Conservation (phyloP, 1,284 basidiomycete genomes). For the Trichosporon faecale region DNA sequence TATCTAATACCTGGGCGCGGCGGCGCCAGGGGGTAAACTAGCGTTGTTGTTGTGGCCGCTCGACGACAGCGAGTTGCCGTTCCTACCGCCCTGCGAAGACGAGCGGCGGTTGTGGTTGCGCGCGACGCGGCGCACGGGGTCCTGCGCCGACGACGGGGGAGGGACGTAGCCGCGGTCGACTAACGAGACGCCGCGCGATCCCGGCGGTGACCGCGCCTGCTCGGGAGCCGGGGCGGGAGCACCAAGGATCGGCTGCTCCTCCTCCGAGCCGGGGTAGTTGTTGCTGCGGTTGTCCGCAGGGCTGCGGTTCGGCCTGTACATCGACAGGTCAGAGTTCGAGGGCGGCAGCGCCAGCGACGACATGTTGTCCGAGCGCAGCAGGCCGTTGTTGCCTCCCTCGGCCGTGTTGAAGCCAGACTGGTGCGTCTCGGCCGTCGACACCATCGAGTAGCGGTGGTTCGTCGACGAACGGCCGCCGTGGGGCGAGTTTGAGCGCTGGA, state of each 20-base stretch:
- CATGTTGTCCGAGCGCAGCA: slow-evolving; percentile 48
- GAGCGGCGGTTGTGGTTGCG: slow-evolving; percentile 34
- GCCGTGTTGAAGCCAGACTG: slow-evolving; percentile 45
- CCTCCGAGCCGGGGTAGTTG: slow-evolving; percentile 44
- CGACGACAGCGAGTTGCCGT: slow-evolving; percentile 18
- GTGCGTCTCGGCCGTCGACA: slow-evolving; percentile 70
- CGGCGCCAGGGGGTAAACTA: slow-evolving; percentile 28
- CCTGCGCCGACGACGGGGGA: slow-evolving; percentile 66
- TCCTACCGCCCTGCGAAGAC: slow-evolving; percentile 21
- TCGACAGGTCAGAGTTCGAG: slow-evolving; percentile 54
- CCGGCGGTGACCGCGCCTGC: slow-evolving; percentile 33
- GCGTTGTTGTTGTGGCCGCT: slow-evolving; percentile 16
- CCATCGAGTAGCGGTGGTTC: slow-evolving; percentile 65
- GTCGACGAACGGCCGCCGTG: slow-evolving; percentile 38
- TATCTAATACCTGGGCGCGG: slow-evolving; percentile 16
- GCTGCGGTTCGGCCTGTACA: slow-evolving; percentile 16
- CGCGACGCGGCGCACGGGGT: slow-evolving; percentile 46
- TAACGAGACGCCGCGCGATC: slow-evolving; percentile 65
- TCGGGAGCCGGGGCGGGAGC: slow-evolving; percentile 25
- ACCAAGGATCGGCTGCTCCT: slow-evolving; percentile 58
- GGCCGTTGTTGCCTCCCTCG: slow-evolving; percentile 35
- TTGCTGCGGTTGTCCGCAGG: slow-evolving; percentile 14
- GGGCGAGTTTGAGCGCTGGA: slow-evolving; percentile 49
- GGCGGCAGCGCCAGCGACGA: slow-evolving; percentile 49
- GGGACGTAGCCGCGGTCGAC: slow-evolving; percentile 75